Evolutionary conservation across 768 basidiomycete genomes (phyloP).

Genomic region (Butyriboletus loyo): DNA sequence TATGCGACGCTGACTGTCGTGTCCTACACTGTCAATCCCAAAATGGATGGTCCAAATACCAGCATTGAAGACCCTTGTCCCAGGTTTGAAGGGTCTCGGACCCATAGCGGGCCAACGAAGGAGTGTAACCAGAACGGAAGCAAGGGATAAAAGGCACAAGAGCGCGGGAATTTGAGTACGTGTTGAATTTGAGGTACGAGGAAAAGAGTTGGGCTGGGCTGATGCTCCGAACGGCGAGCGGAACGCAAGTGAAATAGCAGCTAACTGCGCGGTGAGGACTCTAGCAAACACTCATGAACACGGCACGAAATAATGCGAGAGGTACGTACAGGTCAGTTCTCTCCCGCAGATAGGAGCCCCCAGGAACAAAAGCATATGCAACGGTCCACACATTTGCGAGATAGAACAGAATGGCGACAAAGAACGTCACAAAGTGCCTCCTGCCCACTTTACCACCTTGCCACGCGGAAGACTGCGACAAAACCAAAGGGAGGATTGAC

Average conservation of each 20-base stretch:
- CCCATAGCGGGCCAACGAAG: slow-evolving; percentile 49
- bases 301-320: neutral
- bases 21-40: slow-evolving; percentile 49
- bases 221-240: slow-evolving; percentile 31
- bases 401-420: slow-evolving; percentile 58
- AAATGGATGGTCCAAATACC: slow-evolving; percentile 95
- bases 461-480: slow-evolving; percentile 44
- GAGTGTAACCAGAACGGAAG: slow-evolving; percentile 52
- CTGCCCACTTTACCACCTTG: slow-evolving; percentile 39
- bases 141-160: slow-evolving; percentile 40
- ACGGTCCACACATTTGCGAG: slow-evolving; percentile 79
- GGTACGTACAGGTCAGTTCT: slow-evolving; percentile 64
- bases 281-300: slow-evolving; percentile 29
- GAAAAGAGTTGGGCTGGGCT: neutral
- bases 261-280: slow-evolving; percentile 53
- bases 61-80: slow-evolving; percentile 66
- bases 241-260: slow-evolving; percentile 48
- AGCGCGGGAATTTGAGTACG: slow-evolving; percentile 32
- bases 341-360: slow-evolving; percentile 71
- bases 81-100: slow-evolving; percentile 59
- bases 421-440: slow-evolving; percentile 55
- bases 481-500: slow-evolving; percentile 55
- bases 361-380: slow-evolving; percentile 89
- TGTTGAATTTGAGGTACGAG: slow-evolving; percentile 17
- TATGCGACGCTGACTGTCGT: slow-evolving; percentile 34